A percentile compares a stretch with the other conserved stretches of the same genome.
These are phyloP conservation scores for Nemophila menziesii DNA, from an alignment of 257 asterid species.

Conservation along the genomic window DNA sequence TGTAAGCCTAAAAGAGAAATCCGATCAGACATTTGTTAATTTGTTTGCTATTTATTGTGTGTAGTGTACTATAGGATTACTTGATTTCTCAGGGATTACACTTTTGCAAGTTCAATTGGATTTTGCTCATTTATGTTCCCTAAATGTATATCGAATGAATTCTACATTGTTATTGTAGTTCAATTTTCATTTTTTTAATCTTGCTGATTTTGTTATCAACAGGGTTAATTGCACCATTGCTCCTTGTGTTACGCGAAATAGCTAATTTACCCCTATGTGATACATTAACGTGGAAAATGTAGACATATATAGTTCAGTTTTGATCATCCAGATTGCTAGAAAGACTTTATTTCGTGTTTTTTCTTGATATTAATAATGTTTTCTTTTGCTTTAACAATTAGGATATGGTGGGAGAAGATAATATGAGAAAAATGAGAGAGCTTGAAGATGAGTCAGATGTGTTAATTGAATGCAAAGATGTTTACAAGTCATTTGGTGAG, in stretches of 20 bases:
- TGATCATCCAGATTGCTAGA: neutral
- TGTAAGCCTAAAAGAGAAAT: conserved; percentile 26
- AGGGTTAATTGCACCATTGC: neutral
- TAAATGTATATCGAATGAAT: neutral
- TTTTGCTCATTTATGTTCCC: neutral
- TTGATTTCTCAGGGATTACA: neutral
- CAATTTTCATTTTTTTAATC: no score
- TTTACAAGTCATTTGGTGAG: conserved; percentile 89
- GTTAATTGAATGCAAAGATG: conserved; percentile 84
- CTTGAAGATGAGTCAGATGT: conserved; percentile 55
- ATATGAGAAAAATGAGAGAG: conserved; percentile 23
- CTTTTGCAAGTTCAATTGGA: neutral
- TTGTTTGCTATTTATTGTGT: neutral
- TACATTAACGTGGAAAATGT: neutral
- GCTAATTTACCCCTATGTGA: no score
- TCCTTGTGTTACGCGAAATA: no score
- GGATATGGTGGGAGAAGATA: conserved; percentile 38
- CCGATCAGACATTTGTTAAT: no score
- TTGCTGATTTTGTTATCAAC: neutral
- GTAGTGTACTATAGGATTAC: neutral
- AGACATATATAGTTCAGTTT: neutral
- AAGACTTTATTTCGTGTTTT: neutral
- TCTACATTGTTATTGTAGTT: neutral
- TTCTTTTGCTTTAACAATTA: conserved; percentile 15
- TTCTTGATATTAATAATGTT: conserved; percentile 6